Evolutionary conservation across 176 grass and related monocot species (phyloP).

Genomic region (Canna indica): DNA sequence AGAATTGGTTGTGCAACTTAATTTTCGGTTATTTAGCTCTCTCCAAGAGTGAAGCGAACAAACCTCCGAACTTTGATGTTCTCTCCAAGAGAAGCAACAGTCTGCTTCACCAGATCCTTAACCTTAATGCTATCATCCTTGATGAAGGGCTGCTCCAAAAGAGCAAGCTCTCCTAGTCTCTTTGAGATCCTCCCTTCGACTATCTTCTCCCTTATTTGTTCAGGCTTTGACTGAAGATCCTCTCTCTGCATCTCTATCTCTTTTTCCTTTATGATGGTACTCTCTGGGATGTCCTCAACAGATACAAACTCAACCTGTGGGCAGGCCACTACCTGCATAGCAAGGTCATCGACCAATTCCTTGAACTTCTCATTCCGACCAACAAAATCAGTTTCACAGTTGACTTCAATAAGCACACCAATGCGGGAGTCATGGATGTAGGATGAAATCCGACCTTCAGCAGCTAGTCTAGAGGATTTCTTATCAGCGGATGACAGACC

Average conservation of each 20-base stretch:
- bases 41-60: slow-evolving; percentile 77
- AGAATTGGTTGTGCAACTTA: not conserved
- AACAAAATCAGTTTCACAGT: slow-evolving; percentile 94
- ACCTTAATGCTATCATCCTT: slow-evolving; percentile 81
- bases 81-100: slow-evolving; percentile 64
- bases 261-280: slow-evolving; percentile 68
- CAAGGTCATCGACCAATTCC: slow-evolving; percentile 81
- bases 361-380: slow-evolving; percentile 90
- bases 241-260: slow-evolving; percentile 94
- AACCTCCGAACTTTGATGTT: slow-evolving; percentile 95
- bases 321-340: slow-evolving; percentile 92
- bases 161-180: slow-evolving; percentile 77
- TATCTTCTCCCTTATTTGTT: slow-evolving; percentile 84
- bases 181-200: slow-evolving; percentile 86
- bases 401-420: slow-evolving; percentile 79
- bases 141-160: slow-evolving; percentile 90
- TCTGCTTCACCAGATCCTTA: slow-evolving; percentile 91
- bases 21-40: slow-evolving; percentile 17
- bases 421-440: slow-evolving; percentile 96
- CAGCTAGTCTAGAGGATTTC: slow-evolving; percentile 83
- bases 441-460: slow-evolving; percentile 75
- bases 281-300: slow-evolving; percentile 65
- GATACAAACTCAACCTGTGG: slow-evolving; percentile 90
- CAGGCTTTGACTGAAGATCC: slow-evolving; percentile 77
- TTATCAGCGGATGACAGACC: slow-evolving; percentile 95